Percentiles rank a stretch among this genome's conserved stretches.
Evolutionary conservation across 106 monocot species (phyloP).

Genomic region (Dendrobium huoshanense): DNA sequence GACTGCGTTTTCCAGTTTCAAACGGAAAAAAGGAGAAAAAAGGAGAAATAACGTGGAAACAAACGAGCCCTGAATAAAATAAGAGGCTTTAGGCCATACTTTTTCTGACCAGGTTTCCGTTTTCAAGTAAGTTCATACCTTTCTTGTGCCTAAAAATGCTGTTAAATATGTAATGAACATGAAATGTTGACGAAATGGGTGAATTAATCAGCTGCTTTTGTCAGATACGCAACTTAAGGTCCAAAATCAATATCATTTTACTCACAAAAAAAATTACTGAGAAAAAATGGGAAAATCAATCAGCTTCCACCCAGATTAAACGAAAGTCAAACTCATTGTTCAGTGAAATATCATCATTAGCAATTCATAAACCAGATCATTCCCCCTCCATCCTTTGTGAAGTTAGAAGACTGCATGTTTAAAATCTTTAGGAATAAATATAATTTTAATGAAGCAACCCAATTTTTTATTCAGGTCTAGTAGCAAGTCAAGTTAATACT

Average conservation of each 20-base stretch:
- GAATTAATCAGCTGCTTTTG: background rate
- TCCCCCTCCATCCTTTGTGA: background rate
- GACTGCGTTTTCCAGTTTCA: no score
- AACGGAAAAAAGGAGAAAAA: no score
- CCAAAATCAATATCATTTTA: no score
- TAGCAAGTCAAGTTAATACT: background rate
- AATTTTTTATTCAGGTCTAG: no score
- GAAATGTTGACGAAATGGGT: background rate
- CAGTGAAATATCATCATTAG: background rate
- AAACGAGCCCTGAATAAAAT: no score
- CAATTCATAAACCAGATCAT: background rate
- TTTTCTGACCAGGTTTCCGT: no score
- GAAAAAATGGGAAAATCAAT: no score
- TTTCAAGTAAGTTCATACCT: no score
- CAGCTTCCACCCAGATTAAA: background rate
- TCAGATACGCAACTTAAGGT: background rate
- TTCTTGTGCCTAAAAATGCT: background rate
- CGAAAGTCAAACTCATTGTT: background rate
- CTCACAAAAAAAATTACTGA: no score
- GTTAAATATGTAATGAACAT: background rate
- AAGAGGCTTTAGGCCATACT: no score
- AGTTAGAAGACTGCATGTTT: background rate
- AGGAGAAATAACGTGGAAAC: no score
- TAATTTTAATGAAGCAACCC: no score
- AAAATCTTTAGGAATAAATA: background rate